Evolutionary conservation across 805 yeast species (phyloP).

Genomic region (Kluyveromyces starmeri): DNA sequence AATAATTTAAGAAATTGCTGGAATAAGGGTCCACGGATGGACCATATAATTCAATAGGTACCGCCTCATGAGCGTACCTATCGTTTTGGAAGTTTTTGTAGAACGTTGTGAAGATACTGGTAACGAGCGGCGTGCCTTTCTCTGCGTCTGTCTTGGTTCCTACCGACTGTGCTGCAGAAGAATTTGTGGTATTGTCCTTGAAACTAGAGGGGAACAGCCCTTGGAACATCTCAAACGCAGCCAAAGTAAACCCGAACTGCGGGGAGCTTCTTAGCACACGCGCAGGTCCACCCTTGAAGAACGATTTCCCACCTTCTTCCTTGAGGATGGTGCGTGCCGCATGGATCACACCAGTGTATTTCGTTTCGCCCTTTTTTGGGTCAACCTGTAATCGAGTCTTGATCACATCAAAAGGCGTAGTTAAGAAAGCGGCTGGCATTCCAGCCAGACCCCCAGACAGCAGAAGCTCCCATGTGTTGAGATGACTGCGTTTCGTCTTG

Average conservation of each 20-base stretch:
- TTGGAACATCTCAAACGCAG: slow-evolving; percentile 92
- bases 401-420: slow-evolving; percentile 95
- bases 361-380: slow-evolving; percentile 65
- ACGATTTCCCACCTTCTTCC: slow-evolving; percentile 80
- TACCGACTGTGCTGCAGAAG: not conserved
- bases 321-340: slow-evolving; percentile 64
- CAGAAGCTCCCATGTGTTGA: slow-evolving; percentile 77
- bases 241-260: slow-evolving; percentile 94
- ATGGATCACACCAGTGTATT: slow-evolving; percentile 67
- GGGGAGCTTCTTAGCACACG: slow-evolving; percentile 93
- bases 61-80: slow-evolving; percentile 8
- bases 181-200: slow-evolving; percentile 7
- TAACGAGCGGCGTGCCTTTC: slow-evolving; percentile 19
- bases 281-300: slow-evolving; percentile 95
- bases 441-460: slow-evolving; percentile 92
- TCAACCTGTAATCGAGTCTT: slow-evolving; percentile 91
- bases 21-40: slow-evolving; percentile 27
- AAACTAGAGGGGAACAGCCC: slow-evolving; percentile 49
- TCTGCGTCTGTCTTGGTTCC: not conserved
- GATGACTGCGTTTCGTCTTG: slow-evolving; percentile 45
- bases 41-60: slow-evolving; percentile 18
- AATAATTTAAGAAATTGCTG: slow-evolving; percentile 36
- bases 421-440: slow-evolving; percentile 93
- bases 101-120: slow-evolving; percentile 17
- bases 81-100: slow-evolving; percentile 11